Evolutionary conservation across 352 stramenopile genomes (phyloP).

Genomic region (Phytopythium delawarense): DNA sequence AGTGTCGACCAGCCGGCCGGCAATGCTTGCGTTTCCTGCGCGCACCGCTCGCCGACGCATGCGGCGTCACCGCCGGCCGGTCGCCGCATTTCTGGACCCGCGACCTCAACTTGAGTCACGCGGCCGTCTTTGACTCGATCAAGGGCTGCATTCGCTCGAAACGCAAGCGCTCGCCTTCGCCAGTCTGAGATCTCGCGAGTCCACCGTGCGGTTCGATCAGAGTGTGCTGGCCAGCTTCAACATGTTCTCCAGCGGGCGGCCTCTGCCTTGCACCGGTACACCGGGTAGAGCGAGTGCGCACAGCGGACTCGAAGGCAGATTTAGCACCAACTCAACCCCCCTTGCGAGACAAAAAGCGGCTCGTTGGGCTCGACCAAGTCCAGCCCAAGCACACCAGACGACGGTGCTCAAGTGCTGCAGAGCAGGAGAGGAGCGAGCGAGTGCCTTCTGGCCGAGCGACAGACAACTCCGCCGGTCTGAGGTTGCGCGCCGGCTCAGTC

Average conservation of each 20-base stretch:
- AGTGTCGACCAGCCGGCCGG: not conserved
- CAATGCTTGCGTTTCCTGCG: not conserved
- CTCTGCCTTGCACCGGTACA: too few species aligned
- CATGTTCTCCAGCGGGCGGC: not conserved
- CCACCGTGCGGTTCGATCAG: not conserved
- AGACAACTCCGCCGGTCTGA: not conserved
- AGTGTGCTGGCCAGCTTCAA: not conserved
- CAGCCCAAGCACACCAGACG: too few species aligned
- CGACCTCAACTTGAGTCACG: not conserved
- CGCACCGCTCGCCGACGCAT: not conserved
- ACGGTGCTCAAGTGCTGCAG: too few species aligned
- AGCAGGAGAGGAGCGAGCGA: too few species aligned
- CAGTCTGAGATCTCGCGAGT: not conserved
- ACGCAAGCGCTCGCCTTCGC: not conserved
- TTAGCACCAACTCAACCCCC: too few species aligned
- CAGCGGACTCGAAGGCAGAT: too few species aligned
- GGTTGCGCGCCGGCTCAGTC: not conserved
- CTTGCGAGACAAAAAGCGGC: too few species aligned
- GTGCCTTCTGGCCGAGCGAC: not conserved
- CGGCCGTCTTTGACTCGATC: not conserved
- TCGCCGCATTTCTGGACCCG: not conserved
- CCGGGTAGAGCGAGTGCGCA: too few species aligned
- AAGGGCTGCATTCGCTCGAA: not conserved
- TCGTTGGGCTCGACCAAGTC: too few species aligned
- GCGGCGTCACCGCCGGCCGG: not conserved